Percentiles rank a stretch among this genome's conserved stretches.
Evolutionary conservation across 2,329 filamentous ascomycete genomes (phyloP).

Genomic region (Chalara sp.): DNA sequence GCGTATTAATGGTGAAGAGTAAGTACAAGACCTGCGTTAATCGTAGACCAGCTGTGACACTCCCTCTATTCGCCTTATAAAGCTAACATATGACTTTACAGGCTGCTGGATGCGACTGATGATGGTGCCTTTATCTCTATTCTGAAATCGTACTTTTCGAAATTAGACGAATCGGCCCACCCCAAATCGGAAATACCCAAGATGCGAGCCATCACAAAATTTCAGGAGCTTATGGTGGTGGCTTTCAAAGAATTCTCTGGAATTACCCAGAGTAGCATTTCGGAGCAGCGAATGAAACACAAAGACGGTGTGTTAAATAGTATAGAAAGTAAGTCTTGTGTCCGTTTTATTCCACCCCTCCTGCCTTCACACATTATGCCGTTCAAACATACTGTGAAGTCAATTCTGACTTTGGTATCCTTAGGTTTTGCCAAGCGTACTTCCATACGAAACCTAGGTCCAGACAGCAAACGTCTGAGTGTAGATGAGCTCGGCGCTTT

Average conservation of each 20-base stretch:
- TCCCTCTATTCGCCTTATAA: too few relatives aligned
- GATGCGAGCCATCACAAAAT: conserved; percentile 84
- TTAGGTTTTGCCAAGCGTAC: conserved; percentile 83
- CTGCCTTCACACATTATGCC: not conserved
- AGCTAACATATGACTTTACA: not conserved
- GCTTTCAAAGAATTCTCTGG: conserved; percentile 97
- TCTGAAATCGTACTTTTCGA: conserved; percentile 88
- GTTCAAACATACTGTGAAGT: not conserved
- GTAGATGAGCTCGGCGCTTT: conserved; percentile 80
- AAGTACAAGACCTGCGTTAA: not conserved
- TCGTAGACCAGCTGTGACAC: too few relatives aligned
- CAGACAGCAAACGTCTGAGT: conserved; percentile 87
- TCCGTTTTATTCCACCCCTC: not conserved
- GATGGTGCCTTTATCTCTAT: conserved; percentile 97
- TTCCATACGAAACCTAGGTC: conserved; percentile 89
- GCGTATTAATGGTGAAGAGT: conserved; percentile 90
- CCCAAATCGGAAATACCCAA: conserved; percentile 95
- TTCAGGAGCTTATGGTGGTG: conserved; percentile 98
- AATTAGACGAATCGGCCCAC: conserved; percentile 91
- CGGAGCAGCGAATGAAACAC: conserved; percentile 82
- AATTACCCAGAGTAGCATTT: conserved; percentile 89
- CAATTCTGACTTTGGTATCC: not conserved
- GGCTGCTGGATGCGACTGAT: conserved; percentile 78
- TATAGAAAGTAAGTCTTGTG: conserved; percentile 66
- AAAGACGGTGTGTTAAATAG: conserved; percentile 92